These are phyloP conservation scores for Termitomyces sp. DNA, from an alignment of 768 basidiomycete genomes.

Conservation along the genomic window DNA sequence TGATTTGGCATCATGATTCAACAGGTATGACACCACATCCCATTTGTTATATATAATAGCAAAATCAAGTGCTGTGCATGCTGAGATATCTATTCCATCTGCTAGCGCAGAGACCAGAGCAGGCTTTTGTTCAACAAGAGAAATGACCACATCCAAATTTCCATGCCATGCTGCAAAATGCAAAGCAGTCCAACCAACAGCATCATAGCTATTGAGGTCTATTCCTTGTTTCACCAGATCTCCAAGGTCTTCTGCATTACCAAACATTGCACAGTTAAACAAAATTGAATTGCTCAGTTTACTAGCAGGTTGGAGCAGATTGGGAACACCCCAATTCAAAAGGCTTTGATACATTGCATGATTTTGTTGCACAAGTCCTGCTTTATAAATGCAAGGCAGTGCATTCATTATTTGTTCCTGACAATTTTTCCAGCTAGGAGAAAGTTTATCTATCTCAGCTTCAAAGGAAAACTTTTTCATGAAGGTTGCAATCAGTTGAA, in stretches of 20 bases:
- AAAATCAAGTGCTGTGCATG: not conserved
- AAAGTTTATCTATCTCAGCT: not conserved
- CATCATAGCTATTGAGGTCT: not conserved
- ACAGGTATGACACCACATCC: not conserved
- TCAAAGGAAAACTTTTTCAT: not conserved
- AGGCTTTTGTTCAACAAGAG: not conserved
- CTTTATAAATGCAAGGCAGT: not conserved
- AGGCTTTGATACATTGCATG: not conserved
- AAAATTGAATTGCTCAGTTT: too few relatives aligned
- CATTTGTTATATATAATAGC: not conserved
- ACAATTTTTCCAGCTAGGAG: not conserved
- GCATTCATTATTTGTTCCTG: not conserved
- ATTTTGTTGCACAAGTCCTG: not conserved
- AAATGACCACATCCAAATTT: not conserved
- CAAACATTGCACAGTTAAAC: not conserved
- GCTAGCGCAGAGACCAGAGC: not conserved
- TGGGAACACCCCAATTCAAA: not conserved
- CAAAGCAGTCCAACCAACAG: not conserved
- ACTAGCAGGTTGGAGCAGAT: not conserved
- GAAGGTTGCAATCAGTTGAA: not conserved
- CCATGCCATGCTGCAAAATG: fast-evolving
- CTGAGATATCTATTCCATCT: too few relatives aligned
- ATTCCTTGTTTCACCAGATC: not conserved
- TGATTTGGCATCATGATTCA: not conserved
- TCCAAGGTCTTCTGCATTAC: not conserved